phyloP scores from a whole-genome alignment of 2,329 filamentous ascomycete genomes.

The Paraphaeosphaeria sporulosa region DNA sequence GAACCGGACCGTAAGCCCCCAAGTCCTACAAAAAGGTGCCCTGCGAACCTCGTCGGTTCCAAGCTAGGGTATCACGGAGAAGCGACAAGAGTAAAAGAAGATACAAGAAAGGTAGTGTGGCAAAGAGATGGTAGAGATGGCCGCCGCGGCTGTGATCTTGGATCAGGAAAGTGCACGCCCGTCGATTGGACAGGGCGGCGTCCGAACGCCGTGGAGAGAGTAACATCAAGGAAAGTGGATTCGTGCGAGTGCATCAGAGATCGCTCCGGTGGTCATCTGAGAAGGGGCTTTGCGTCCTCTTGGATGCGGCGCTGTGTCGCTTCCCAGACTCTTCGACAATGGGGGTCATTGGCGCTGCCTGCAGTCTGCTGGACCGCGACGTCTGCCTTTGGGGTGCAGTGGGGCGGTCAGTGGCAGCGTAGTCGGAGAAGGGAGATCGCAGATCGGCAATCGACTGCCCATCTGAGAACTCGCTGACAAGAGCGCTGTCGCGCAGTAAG shows the following conservation, averaged over 20 bases:
- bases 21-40: background rate
- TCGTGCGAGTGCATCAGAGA: slow-evolving; percentile 22
- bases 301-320: slow-evolving; percentile 42
- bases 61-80: slow-evolving; percentile 8
- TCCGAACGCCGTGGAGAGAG: slow-evolving; percentile 16
- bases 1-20: background rate
- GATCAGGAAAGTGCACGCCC: slow-evolving; percentile 10
- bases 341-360: slow-evolving; percentile 49
- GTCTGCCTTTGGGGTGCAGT: slow-evolving; percentile 39
- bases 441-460: slow-evolving; percentile 34
- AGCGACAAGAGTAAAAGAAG: slow-evolving; percentile 4
- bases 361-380: slow-evolving; percentile 36
- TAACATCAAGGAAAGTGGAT: slow-evolving; percentile 9
- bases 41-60: slow-evolving; percentile 7
- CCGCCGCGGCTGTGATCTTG: slow-evolving; percentile 19
- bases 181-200: slow-evolving; percentile 23
- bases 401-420: slow-evolving; percentile 35
- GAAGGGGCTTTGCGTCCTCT: slow-evolving; percentile 45
- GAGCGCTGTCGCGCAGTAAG: slow-evolving; percentile 40
- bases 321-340: slow-evolving; percentile 57
- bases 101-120: slow-evolving; percentile 7
- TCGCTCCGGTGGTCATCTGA: slow-evolving; percentile 43
- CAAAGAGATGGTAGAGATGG: slow-evolving; percentile 6
- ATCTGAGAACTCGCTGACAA: slow-evolving; percentile 46
- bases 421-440: slow-evolving; percentile 48